Conservation (phyloP, 2,329 filamentous ascomycete genomes). For the Hysterium pulicare region DNA sequence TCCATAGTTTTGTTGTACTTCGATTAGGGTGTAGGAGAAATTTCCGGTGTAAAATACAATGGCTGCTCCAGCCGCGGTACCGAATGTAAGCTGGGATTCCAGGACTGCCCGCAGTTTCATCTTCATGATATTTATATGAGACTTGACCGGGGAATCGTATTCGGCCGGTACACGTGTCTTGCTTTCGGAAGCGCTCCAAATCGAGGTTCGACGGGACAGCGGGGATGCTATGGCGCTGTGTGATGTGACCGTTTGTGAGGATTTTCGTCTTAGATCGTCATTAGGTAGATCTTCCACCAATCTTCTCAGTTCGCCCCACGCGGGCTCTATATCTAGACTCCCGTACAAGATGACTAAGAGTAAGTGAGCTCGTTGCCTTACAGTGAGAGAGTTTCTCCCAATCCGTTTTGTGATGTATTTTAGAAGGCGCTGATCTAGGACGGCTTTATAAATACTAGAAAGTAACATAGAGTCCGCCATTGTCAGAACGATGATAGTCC, state of each 20-base stretch:
- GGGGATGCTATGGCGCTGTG: neutral
- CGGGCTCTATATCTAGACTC: neutral
- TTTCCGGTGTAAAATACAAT: neutral
- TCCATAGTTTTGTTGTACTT: neutral
- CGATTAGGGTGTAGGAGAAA: neutral
- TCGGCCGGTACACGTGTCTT: neutral
- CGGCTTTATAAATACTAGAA: neutral
- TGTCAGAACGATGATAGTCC: neutral
- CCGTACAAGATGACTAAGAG: neutral
- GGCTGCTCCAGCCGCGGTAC: neutral
- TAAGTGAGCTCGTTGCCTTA: neutral
- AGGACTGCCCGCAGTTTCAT: neutral
- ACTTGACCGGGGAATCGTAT: neutral
- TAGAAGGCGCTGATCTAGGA: neutral
- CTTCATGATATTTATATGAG: neutral
- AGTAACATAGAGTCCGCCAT: neutral
- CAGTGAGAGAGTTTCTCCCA: neutral
- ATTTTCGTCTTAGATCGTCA: neutral
- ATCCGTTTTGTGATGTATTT: neutral
- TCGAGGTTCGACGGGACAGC: neutral
- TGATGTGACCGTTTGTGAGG: neutral
- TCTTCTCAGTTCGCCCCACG: neutral
- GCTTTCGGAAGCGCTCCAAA: neutral
- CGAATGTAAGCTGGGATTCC: neutral
- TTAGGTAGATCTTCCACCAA: neutral